Base-by-base conservation (phyloP, 352 stramenopile species). In the Phytophthora multivora region DNA sequence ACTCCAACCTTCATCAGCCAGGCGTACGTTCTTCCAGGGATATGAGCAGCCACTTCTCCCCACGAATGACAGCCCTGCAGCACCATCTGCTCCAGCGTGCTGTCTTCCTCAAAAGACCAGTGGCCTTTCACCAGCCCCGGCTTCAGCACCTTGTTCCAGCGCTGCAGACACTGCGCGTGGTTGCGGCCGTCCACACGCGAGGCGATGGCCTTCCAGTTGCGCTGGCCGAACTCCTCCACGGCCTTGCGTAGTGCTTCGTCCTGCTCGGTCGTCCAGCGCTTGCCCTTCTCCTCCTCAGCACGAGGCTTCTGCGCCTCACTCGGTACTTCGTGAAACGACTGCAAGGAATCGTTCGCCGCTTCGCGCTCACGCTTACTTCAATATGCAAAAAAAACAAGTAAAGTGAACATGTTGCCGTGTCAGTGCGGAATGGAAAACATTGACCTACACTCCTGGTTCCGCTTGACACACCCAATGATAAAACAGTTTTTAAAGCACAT, bases 51-150 rank as follows among this genome's bases (percentile, higher is more conserved):
- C 25, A 92, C 80, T 49, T 86, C 74, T 15, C 75, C 74, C 83
- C 85, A 94, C 35, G 77, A 85, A 39, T 83, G 69, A 45, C 74
- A 85, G 33, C 83, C 91, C 77, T 88, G 71, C 19, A 88, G 62
- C 63, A 97, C 87, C 73, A 87, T 88, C 48, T 89, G 69, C 71
- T 91, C 75, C 19, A 97, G 77, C 26, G 95, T 90, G 49, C 69
- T 79, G 73, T 98, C 93, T 63, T 98, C 93, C 39, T 97, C 87
- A 51, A 90, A 84, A n/a, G 81, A 91, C 93, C 93, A 98, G 25
- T 92, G 89, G 28, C 91, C 91, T 56, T 98, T 98, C 33, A 94
- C 83, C 0, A 98, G 74, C 26, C 91, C 93, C 8, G 93, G 92
- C 61, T 94, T 92, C 3, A 98, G 79, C 35, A 98, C 84, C 46